Evolutionary conservation across 2,329 filamentous ascomycete species (phyloP).

Genomic region (Aspergillus tamarii): DNA sequence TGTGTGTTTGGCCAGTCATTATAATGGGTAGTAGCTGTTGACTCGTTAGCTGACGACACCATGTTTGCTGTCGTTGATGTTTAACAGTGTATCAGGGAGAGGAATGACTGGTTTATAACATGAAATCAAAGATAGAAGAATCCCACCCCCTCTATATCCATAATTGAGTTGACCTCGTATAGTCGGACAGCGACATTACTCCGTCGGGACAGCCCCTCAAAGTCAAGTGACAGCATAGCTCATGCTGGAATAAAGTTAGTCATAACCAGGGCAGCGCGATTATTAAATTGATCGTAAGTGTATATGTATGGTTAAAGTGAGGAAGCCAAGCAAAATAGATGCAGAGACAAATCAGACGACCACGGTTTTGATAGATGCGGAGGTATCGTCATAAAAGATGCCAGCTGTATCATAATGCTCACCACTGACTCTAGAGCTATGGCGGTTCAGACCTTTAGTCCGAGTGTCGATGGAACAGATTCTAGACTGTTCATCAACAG

Average conservation of each 20-base stretch:
- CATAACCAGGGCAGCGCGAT: background rate
- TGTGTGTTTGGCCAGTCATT: background rate
- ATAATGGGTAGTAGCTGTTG: background rate
- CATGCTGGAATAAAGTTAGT: background rate
- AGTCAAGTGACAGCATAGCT: background rate
- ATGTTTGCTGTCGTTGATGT: background rate
- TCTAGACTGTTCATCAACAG: no score
- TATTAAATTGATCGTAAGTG: background rate
- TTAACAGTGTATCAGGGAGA: background rate
- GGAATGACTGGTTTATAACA: background rate
- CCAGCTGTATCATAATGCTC: no score
- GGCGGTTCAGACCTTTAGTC: no score
- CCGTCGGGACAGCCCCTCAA: background rate
- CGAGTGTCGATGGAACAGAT: no score
- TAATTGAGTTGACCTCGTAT: background rate
- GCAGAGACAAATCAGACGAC: background rate
- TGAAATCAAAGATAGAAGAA: no score
- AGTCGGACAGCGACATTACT: background rate
- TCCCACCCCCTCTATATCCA: background rate
- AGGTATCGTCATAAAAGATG: no score
- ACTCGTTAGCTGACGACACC: background rate
- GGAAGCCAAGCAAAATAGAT: background rate
- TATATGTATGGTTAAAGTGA: background rate
- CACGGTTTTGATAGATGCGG: no score
- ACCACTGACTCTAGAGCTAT: no score